Base-by-base conservation (phyloP, 495 filamentous ascomycete species). In the Cercophora sp. region DNA sequence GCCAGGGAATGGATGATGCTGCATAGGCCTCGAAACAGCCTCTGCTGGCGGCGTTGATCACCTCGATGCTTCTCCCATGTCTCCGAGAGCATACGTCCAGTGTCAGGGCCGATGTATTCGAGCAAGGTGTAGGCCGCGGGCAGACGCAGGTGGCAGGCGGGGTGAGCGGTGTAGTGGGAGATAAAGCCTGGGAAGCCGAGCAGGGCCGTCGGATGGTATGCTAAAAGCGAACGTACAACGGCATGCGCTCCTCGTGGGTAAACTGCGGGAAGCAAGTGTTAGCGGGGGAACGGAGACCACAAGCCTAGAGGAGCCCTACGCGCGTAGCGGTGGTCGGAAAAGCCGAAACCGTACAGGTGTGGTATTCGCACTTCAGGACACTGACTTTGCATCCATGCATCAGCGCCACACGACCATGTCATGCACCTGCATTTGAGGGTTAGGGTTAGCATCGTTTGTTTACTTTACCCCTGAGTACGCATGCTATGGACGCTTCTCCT, bases 321-420 rank as follows among this genome's bases (percentile, higher is more conserved):
- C 41, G 58, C 55, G 29, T 54, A 49, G 20, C 46, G 48, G 32
- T 51, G 45, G 26, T 59, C 54, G 4, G 40, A 52, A 11, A 72
- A 62, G 26, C 56, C 65, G 51, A 75, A 73, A 16, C 70, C 69
- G n/a, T 60, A 66, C 10, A 75, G 43, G 1, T 56, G 19, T 16
- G 69, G 65, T 29, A 67, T 64, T 6, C 64, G 64, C 20, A 73
- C 51, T 18, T 63, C 59, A 5, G 67, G 60, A 37, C 62, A 72
- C 31, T 67, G 48, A 4, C 71, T 51, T 40, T 60, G 54, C 23
- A 75, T 67, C 70, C 69, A 73, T 6, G 60, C 58, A 48, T 54
- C 6, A 32, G 29, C 13, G 29, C 29, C 29, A 32, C n/a, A n/a
- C n/a, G n/a, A n/a, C n/a, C n/a, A n/a, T n/a, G n/a, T 32, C 29